phyloP scores from a whole-genome alignment of 1,139 yeast species.

The Pichia sp. region DNA sequence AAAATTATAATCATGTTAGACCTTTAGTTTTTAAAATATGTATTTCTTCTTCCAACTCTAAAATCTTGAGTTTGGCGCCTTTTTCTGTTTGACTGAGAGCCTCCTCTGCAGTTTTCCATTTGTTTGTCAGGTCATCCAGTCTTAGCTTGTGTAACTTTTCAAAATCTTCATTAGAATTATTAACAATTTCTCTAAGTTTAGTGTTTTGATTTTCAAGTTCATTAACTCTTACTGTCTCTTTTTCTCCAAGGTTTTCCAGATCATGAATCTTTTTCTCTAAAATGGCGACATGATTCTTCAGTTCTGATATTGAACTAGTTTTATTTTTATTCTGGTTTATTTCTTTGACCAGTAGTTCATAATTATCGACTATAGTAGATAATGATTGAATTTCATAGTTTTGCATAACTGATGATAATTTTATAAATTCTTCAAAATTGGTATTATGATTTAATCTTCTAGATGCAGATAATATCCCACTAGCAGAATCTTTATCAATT shows the following conservation, averaged over 20 bases:
- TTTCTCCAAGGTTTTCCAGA: constrained; percentile 22
- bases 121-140: constrained; percentile 52
- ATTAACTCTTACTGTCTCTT: constrained; percentile 12
- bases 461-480: constrained; percentile 5
- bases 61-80: constrained; percentile 49
- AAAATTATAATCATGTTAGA: neutral
- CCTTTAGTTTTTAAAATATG: constrained; percentile 17
- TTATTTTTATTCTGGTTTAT: neutral
- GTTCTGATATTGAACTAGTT: neutral
- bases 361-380: constrained; percentile 11
- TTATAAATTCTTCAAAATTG: neutral
- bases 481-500: constrained; percentile 9
- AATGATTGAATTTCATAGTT: constrained; percentile 10
- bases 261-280: constrained; percentile 10
- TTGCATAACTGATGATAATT: constrained; percentile 36
- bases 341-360: neutral
- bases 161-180: constrained; percentile 16
- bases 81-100: constrained; percentile 51
- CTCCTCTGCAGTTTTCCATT: constrained; percentile 70
- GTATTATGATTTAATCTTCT: neutral
- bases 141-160: constrained; percentile 33
- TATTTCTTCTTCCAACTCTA: constrained; percentile 53
- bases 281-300: constrained; percentile 3
- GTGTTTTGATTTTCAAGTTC: constrained; percentile 12
- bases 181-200: constrained; percentile 12